phyloP scores from a whole-genome alignment of 1,284 basidiomycete genomes.

The Melampsora larici-populina region DNA sequence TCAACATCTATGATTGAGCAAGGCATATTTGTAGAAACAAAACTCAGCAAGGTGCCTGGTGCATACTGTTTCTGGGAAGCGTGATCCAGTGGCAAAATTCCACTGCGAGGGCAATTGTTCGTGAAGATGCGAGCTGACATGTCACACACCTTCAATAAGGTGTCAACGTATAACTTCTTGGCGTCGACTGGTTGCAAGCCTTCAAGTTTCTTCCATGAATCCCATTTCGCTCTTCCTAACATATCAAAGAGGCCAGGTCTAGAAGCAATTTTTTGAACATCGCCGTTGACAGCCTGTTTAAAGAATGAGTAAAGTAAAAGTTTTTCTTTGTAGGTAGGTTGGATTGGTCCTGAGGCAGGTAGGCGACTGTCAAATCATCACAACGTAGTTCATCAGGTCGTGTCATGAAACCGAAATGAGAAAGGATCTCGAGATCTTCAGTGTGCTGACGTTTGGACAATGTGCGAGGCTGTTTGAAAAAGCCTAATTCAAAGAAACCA shows the following conservation, averaged over 20 bases:
- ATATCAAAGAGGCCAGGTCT: conserved; percentile 37
- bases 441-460: conserved; percentile 32
- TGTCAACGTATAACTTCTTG: conserved; percentile 29
- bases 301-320: conserved; percentile 36
- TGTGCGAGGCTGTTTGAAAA: conserved; percentile 34
- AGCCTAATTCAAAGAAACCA: background rate
- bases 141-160: conserved; percentile 33
- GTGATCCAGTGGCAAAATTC: background rate
- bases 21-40: background rate
- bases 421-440: too few relatives aligned
- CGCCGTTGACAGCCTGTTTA: conserved; percentile 34
- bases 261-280: conserved; percentile 20
- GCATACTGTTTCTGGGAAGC: background rate
- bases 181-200: conserved; percentile 21
- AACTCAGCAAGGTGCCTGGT: background rate
- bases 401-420: background rate
- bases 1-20: conserved; percentile 21
- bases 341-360: conserved; percentile 27
- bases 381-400: background rate
- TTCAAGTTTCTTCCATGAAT: conserved; percentile 34
- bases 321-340: conserved; percentile 39
- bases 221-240: conserved; percentile 40
- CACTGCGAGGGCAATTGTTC: background rate
- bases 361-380: conserved; percentile 16
- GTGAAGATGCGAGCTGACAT: background rate